Evolutionary conservation across 768 basidiomycete genomes (phyloP), one percentile per base, ranked within the genome.

Genomic region (Suillus variegatus): DNA sequence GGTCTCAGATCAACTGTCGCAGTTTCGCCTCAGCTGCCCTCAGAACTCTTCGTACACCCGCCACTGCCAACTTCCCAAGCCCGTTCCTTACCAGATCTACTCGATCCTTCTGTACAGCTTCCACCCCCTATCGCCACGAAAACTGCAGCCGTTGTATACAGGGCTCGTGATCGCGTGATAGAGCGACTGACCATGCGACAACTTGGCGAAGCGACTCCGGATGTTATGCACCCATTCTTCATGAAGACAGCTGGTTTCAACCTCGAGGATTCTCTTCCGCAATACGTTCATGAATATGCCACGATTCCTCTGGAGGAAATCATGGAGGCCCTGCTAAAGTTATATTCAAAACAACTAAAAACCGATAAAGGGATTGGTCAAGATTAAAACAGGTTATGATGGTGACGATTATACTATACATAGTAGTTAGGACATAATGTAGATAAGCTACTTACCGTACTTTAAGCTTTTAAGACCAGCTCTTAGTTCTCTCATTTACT

Each of bases 221-320:
- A 93, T 70, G 90, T 93, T 25, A 91, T 91, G 91, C 91, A 91
- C 74, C 90, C 90, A 3, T 92, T 92, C 77, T 93, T 93, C 78
- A 90, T 90, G 86, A 90, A 93, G 71, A 91, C 87, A 72, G 87
- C 91, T 2, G 91, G 92, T 0, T 92, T 94, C 78, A 93, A 87
- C 72, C 76, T 94, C 60, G 90, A 93, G 73, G 92, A 93, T 67
- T 88, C 91, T 0, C 73, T 94, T n/a, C 93, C 93, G 14, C 91
- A 92, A 68, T 94, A 93, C 70, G 90, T 95, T 44, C 86, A 94
- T 65, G 93, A 95, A 75, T 94, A 92, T 67, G 94, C 91, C 7
- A 90, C 92, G n/a, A 78, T 82, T 64, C 92, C 94, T 4, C 77
- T 94, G 57, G 93, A 94, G 77, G 86, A 91, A 72, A 92, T 95